Evolutionary conservation across 2,329 filamentous ascomycete species (phyloP).

Genomic region (Penicillium sumatraense): DNA sequence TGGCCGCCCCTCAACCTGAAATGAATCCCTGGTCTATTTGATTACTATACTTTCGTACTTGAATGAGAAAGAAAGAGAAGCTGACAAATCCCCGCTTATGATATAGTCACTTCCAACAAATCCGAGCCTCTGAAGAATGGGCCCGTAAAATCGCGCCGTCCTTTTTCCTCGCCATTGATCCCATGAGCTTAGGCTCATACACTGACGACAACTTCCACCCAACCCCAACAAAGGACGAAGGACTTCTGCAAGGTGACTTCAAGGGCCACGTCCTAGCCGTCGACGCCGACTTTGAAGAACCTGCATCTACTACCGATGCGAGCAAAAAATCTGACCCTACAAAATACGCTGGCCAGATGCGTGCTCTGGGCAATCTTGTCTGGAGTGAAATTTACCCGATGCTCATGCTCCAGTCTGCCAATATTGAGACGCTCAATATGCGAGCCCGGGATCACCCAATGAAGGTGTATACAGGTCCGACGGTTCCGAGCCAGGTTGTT

Average conservation of each 20-base stretch:
- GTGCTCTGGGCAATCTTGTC: constrained; percentile 27
- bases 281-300: constrained; percentile 21
- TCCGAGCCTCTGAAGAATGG: constrained; percentile 6
- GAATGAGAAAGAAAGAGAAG: neutral
- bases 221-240: constrained; percentile 6
- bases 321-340: neutral
- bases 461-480: constrained; percentile 27
- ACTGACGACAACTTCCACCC: neutral
- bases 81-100: neutral
- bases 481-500: constrained; percentile 13
- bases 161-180: constrained; percentile 12
- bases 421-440: constrained; percentile 23
- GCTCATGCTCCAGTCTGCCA: constrained; percentile 9
- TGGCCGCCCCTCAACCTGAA: neutral
- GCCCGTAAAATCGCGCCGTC: neutral
- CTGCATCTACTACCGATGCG: neutral
- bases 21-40: neutral
- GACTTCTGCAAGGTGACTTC: constrained; percentile 13
- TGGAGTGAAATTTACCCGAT: constrained; percentile 29
- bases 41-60: too few species aligned
- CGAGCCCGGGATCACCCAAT: constrained; percentile 26
- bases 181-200: constrained; percentile 5
- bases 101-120: constrained; percentile 17
- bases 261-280: constrained; percentile 23
- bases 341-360: constrained; percentile 25